phyloP scores from a whole-genome alignment of 1,284 basidiomycete genomes.

The Fomitiporia mediterranea region DNA sequence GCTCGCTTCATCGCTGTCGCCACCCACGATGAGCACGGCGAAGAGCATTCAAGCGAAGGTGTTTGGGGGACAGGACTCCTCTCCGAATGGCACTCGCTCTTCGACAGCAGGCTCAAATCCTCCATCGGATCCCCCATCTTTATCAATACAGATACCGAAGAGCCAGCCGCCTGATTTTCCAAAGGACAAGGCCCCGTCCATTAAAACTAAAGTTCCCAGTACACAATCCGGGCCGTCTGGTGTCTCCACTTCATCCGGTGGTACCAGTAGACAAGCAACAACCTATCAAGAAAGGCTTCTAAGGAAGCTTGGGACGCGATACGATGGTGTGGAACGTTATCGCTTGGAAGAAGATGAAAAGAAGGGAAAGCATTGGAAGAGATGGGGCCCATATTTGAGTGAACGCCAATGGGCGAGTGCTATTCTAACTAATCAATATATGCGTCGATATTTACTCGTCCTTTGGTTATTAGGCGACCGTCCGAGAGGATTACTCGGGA shows the following conservation, averaged over 20 bases:
- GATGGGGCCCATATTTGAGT: conserved; percentile 96
- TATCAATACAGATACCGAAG: conserved; percentile 81
- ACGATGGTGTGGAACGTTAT: conserved; percentile 63
- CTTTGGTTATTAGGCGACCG: conserved; percentile 68
- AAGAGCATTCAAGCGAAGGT: conserved; percentile 74
- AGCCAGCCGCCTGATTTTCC: conserved; percentile 32
- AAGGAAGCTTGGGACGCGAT: conserved; percentile 53
- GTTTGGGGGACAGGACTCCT: conserved; percentile 48
- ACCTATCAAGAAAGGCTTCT: conserved; percentile 55
- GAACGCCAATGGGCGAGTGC: conserved; percentile 92
- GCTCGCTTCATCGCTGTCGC: background rate
- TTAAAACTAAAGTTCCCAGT: conserved; percentile 22
- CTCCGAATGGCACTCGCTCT: conserved; percentile 21
- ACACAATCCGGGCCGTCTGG: background rate
- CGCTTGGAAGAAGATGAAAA: conserved; percentile 68
- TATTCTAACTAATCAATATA: conserved; percentile 11
- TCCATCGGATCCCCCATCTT: conserved; percentile 37
- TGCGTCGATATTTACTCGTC: background rate
- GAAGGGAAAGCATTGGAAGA: conserved; percentile 86
- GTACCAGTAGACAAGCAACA: conserved; percentile 23
- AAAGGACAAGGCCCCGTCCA: conserved; percentile 33
- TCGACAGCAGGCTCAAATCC: conserved; percentile 27
- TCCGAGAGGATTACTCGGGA: conserved; percentile 95
- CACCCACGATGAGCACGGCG: conserved; percentile 36
- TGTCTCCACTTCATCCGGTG: conserved; percentile 22